Conservation (phyloP, 768 basidiomycete genomes). For the Galerina sulciceps region DNA sequence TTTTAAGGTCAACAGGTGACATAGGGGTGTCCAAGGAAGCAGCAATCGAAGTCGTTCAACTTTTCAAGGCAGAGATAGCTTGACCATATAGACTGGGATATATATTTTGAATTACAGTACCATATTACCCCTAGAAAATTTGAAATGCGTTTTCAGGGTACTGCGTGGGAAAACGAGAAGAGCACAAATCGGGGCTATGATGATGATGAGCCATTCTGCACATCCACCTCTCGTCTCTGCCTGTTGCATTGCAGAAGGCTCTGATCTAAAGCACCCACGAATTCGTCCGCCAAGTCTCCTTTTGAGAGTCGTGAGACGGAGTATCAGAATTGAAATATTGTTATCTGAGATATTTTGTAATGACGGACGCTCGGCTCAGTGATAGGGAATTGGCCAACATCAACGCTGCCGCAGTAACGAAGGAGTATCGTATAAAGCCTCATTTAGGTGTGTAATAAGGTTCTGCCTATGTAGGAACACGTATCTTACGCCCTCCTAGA, state of each 20-base stretch:
- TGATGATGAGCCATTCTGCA: constrained; percentile 8
- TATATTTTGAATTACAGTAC: background rate
- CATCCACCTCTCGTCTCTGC: constrained; percentile 13
- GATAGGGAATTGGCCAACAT: constrained; percentile 78
- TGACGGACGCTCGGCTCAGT: constrained; percentile 64
- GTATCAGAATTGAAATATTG: background rate
- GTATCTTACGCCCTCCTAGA: constrained; percentile 49
- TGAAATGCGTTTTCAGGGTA: no score
- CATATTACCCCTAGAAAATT: background rate
- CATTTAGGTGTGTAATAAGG: constrained; percentile 69
- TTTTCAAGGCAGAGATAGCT: constrained; percentile 28
- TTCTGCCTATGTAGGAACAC: constrained; percentile 4
- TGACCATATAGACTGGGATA: background rate
- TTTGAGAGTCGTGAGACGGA: background rate
- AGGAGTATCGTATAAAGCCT: constrained; percentile 86
- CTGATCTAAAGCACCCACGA: constrained; percentile 5
- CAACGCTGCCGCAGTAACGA: constrained; percentile 88
- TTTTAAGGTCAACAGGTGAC: constrained; percentile 53
- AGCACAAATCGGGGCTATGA: constrained; percentile 11
- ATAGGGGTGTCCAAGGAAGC: constrained; percentile 39
- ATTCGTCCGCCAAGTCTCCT: background rate
- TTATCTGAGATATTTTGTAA: constrained; percentile 20
- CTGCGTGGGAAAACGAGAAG: constrained; percentile 11
- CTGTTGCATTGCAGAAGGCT: background rate
- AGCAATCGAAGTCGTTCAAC: constrained; percentile 43